Conservation (phyloP, 129 eudicot species). For the Heracleum sosnowskyi region DNA sequence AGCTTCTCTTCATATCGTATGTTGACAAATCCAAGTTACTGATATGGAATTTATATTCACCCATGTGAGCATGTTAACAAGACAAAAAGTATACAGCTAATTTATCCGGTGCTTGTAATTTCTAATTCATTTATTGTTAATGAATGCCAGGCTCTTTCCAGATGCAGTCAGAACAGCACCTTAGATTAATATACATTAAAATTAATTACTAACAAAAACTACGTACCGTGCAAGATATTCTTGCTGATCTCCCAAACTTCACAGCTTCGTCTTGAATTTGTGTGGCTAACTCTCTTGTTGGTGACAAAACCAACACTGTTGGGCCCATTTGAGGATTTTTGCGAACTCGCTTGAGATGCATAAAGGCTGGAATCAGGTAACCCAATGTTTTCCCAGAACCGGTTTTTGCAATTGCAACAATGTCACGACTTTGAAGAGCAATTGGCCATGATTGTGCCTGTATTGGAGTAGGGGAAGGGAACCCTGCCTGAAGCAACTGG, state of each 20-base stretch:
- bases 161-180: neutral
- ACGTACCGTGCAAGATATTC: slow-evolving; percentile 77
- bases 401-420: slow-evolving; percentile 93
- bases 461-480: slow-evolving; percentile 88
- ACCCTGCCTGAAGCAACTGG: slow-evolving; percentile 78
- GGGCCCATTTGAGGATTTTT: slow-evolving; percentile 79
- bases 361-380: slow-evolving; percentile 78
- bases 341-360: slow-evolving; percentile 54
- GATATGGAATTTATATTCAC: neutral
- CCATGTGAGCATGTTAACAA: neutral
- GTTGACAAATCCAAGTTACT: neutral
- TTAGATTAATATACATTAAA: neutral
- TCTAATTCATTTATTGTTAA: neutral
- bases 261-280: slow-evolving; percentile 95
- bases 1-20: neutral
- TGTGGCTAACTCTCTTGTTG: slow-evolving; percentile 91
- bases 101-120: neutral
- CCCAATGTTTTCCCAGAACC: slow-evolving; percentile 98
- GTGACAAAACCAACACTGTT: slow-evolving; percentile 87
- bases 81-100: neutral
- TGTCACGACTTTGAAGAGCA: slow-evolving; percentile 83
- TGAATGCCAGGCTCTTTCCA: neutral
- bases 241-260: slow-evolving; percentile 75
- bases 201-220: neutral
- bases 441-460: slow-evolving; percentile 99